Base-by-base conservation (phyloP, 305 asterid genomes). In the Fraxinus angustifolia region DNA sequence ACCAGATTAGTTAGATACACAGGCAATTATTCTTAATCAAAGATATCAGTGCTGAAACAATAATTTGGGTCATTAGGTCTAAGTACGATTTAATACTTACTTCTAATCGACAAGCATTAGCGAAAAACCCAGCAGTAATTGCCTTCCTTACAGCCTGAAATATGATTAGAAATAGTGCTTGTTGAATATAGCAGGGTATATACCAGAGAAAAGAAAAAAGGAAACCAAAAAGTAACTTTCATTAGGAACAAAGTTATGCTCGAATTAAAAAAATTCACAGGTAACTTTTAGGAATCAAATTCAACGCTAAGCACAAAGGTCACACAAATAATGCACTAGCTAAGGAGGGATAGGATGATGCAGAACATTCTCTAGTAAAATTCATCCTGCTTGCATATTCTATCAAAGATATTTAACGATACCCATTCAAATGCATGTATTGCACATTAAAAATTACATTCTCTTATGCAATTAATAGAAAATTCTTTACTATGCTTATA, bases 51-150 rank as follows among this genome's bases (percentile, higher is more conserved):
- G 26, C 26, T 23, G 26, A 62, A n/a, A n/a, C 19, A 28, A 34
- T 4, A 23, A 21, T 62, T 62, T 23, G 30, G 19, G 45, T 65
- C 72, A 48, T 56, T 68, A 70, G 62, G 62, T 48, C 40, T 16
- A 3, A 6, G 26, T 31, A 16, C 1, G 31, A 38, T 60, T n/a
- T 31, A 71, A 77, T 83, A 87, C 97, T 82, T 86, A 93, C 99
- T 83, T 96, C 98, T 85, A 96, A 87, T 73, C 91, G 95, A 84
- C 98, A 93, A 75, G 99, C 98, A 89, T 94, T 93, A 75, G 98
- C 89, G 3, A 96, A 96, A 90, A 93, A 96, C 35, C 98, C 99
- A 80, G 97, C 93, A 45, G 94, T 89, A 77, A 96, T 82, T 70
- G 98, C 94, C 88, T 91, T 96, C 87, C 98, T 90, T 83, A 96